phyloP scores from a whole-genome alignment of 2,329 filamentous ascomycete species.

The Ophiocordyceps unilateralis region DNA sequence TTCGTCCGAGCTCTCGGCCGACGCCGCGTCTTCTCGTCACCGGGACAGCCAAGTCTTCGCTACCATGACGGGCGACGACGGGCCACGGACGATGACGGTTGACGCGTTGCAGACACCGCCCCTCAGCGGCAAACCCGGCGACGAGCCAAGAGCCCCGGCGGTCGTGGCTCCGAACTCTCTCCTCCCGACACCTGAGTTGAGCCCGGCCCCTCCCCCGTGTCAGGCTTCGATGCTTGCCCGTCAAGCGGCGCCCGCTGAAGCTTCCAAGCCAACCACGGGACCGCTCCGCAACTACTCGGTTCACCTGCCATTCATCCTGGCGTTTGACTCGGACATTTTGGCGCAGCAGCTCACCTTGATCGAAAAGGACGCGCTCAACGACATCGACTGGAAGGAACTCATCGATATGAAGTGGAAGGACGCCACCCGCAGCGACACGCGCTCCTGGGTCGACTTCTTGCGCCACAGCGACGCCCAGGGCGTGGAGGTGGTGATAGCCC shows the following conservation, averaged over 20 bases:
- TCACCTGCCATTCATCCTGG: slow-evolving; percentile 66
- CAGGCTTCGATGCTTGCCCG: slow-evolving; percentile 6
- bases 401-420: slow-evolving; percentile 75
- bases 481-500: slow-evolving; percentile 68
- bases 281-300: slow-evolving; percentile 25
- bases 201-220: slow-evolving; percentile 23
- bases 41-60: not conserved
- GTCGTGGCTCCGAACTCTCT: slow-evolving; percentile 5
- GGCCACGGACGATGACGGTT: slow-evolving; percentile 27
- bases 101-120: slow-evolving; percentile 21
- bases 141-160: not conserved
- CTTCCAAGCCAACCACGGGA: slow-evolving; percentile 12
- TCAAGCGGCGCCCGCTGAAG: slow-evolving; percentile 11
- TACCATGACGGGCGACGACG: slow-evolving; percentile 11
- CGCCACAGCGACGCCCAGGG: slow-evolving; percentile 55
- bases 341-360: slow-evolving; percentile 75
- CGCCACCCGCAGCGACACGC: slow-evolving; percentile 41
- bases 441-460: slow-evolving; percentile 71
- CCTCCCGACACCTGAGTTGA: slow-evolving; percentile 28
- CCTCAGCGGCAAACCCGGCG: not conserved
- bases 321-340: slow-evolving; percentile 61
- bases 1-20: slow-evolving; percentile 43
- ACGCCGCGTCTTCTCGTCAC: slow-evolving; percentile 9
- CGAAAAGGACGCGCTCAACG: slow-evolving; percentile 70
- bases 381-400: slow-evolving; percentile 77